phyloP scores from a whole-genome alignment of 306 rosid species.

The Mucuna pruriens region DNA sequence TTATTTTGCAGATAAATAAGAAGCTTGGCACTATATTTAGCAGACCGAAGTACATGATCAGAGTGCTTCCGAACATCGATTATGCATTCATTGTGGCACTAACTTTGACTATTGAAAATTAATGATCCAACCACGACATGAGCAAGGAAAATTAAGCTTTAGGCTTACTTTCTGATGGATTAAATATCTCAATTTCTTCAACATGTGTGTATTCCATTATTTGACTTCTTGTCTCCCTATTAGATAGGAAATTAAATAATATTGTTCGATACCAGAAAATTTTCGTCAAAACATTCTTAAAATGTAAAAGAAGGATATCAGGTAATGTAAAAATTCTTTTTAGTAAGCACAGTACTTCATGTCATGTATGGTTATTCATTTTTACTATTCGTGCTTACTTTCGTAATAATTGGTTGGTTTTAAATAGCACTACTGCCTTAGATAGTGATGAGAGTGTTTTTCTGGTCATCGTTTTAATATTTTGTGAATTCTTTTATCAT shows the following conservation, averaged over 20 bases:
- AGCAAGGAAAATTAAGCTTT: background rate
- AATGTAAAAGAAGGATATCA: too few relatives aligned
- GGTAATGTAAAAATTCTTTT: too few relatives aligned
- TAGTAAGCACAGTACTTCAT: too few relatives aligned
- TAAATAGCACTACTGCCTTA: background rate
- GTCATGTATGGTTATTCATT: too few relatives aligned
- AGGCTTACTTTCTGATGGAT: background rate
- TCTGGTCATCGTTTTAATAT: background rate
- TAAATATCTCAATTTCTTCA: background rate
- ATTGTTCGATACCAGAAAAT: too few relatives aligned
- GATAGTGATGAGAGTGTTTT: background rate
- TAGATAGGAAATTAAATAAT: too few relatives aligned
- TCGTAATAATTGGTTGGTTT: too few relatives aligned
- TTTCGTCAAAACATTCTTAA: too few relatives aligned
- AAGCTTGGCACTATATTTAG: slow-evolving; percentile 34
- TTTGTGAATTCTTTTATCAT: background rate
- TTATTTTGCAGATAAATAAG: slow-evolving; percentile 48
- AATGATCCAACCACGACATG: background rate
- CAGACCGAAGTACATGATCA: slow-evolving; percentile 46
- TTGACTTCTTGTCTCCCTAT: too few relatives aligned
- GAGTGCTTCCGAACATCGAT: slow-evolving; percentile 47
- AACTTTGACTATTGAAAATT: slow-evolving; percentile 35
- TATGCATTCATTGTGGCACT: slow-evolving; percentile 55
- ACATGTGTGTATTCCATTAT: background rate
- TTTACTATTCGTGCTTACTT: too few relatives aligned